Percentiles rank a stretch among this genome's conserved stretches.
Evolutionary conservation across 1,284 basidiomycete species (phyloP).

Genomic region (Cutaneotrichosporon cavernicola): DNA sequence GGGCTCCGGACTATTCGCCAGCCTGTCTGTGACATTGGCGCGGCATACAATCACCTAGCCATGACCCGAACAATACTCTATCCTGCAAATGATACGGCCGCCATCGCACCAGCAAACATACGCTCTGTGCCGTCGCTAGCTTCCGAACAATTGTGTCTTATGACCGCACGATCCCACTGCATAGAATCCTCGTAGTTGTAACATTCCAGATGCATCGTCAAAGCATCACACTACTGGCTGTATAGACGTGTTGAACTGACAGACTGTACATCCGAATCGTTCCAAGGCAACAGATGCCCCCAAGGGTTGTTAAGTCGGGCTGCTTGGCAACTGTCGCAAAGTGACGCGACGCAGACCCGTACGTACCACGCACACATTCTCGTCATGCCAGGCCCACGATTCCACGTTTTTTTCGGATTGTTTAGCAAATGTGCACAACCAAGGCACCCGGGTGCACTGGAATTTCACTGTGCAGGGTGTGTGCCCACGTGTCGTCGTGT

Average conservation of each 20-base stretch:
- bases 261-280: not conserved
- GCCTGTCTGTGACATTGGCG: constrained; percentile 2
- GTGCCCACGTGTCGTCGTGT: too few species aligned
- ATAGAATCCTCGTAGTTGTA: not conserved
- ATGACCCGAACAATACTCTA: not conserved
- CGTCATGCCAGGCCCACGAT: too few species aligned
- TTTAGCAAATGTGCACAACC: too few species aligned
- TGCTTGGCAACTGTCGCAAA: not conserved
- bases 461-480: too few species aligned
- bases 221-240: not conserved
- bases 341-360: too few species aligned
- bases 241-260: not conserved
- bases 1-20: constrained; percentile 3
- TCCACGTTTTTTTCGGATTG: too few species aligned
- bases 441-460: too few species aligned
- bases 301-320: not conserved
- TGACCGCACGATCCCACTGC: not conserved
- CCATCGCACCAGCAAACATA: not conserved
- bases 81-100: not conserved
- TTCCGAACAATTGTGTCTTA: not conserved
- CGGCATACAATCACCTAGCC: not conserved
- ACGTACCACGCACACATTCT: too few species aligned
- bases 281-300: too few species aligned
- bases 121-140: not conserved
- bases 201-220: not conserved